These are phyloP conservation scores for Xylaria castorea DNA, from an alignment of 495 filamentous ascomycete species.

Conservation along the genomic window DNA sequence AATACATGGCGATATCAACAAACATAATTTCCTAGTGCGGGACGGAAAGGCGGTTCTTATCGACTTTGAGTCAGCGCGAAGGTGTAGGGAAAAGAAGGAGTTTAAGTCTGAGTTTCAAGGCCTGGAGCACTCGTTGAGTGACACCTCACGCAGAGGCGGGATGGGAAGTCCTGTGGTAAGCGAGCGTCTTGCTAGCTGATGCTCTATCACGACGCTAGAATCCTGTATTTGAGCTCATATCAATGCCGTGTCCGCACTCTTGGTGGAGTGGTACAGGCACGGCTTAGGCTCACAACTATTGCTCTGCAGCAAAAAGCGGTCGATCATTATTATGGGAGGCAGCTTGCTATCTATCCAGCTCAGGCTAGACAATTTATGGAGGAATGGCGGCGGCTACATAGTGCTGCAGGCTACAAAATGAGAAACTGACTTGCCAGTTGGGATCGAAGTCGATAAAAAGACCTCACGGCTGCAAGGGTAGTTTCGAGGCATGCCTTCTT, in stretches of 20 bases:
- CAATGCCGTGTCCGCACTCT: background rate
- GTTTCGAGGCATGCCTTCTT: too few species aligned
- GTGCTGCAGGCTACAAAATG: too few species aligned
- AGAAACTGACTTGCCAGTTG: too few species aligned
- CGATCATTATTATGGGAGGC: too few species aligned
- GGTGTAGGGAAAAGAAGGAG: background rate
- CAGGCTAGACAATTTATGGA: too few species aligned
- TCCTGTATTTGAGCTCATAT: too few species aligned
- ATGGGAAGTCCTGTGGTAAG: background rate
- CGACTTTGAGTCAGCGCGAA: slow-evolving; percentile 43
- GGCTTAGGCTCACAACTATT: background rate
- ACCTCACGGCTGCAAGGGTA: too few species aligned
- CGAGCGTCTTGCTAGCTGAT: background rate
- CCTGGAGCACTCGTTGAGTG: background rate
- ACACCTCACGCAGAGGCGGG: background rate
- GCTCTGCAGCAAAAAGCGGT: too few species aligned
- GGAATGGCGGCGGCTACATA: too few species aligned
- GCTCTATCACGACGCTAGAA: background rate
- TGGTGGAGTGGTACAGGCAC: too few species aligned
- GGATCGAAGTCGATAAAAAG: too few species aligned
- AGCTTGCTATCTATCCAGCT: too few species aligned
- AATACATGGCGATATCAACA: slow-evolving; percentile 54
- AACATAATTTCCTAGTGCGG: slow-evolving; percentile 52
- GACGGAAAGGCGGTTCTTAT: slow-evolving; percentile 42
- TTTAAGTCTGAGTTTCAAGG: background rate